Conservation (phyloP, 2,329 filamentous ascomycete genomes). For the Sclerotinia nivalis region DNA sequence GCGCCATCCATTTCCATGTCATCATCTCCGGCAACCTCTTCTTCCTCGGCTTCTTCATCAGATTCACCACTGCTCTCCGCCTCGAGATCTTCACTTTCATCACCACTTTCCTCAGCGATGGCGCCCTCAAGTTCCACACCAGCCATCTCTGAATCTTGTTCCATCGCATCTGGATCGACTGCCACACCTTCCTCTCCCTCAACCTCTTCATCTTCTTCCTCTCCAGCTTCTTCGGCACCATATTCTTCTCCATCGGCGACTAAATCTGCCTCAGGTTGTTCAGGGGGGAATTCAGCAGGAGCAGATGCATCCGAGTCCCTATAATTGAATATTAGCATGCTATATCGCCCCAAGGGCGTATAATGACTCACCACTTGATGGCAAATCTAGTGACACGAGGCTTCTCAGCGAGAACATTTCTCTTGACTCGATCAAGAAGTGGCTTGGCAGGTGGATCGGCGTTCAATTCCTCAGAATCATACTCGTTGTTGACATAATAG, state of each 20-base stretch:
- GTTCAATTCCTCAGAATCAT: conserved; percentile 86
- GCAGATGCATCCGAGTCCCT: conserved; percentile 99
- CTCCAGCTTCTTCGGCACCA: conserved; percentile 84
- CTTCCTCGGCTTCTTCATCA: conserved; percentile 52
- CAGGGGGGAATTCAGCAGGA: conserved; percentile 91
- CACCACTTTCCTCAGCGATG: conserved; percentile 67
- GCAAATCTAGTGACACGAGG: conserved; percentile 95
- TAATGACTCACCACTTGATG: conserved; percentile 83
- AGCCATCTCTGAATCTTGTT: conserved; percentile 75
- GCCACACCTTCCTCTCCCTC: conserved; percentile 56
- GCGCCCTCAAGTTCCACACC: conserved; percentile 59
- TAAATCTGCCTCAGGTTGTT: conserved; percentile 93
- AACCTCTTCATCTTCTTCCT: conserved; percentile 66
- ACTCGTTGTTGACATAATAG: conserved; percentile 99
- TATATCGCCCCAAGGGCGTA: neutral
- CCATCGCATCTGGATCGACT: conserved; percentile 46
- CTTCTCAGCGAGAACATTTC: conserved; percentile 95
- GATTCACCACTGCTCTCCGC: conserved; percentile 66
- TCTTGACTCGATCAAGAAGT: conserved; percentile 84
- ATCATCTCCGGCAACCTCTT: conserved; percentile 45
- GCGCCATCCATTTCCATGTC: conserved; percentile 54
- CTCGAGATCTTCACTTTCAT: conserved; percentile 76
- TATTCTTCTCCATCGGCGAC: conserved; percentile 85
- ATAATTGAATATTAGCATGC: conserved; percentile 34
- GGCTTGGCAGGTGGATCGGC: conserved; percentile 90